Conservation (phyloP, 1,139 yeast genomes). For the Candida glucosophila region DNA sequence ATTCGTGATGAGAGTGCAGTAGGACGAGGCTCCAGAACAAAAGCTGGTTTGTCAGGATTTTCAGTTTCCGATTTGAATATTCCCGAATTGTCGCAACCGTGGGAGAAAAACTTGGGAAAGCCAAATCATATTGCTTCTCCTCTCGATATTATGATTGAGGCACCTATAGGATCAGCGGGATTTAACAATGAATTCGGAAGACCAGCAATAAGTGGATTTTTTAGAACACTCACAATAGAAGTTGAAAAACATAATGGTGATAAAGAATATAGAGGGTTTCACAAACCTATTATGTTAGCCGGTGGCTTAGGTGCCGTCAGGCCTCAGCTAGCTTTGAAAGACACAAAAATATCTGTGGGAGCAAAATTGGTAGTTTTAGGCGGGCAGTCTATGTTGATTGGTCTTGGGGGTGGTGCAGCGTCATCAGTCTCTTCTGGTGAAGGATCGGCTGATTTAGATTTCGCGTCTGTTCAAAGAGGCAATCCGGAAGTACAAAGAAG, state of each 20-base stretch:
- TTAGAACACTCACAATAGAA: conserved; percentile 85
- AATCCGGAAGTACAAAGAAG: conserved; percentile 99
- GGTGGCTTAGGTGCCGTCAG: conserved; percentile 98
- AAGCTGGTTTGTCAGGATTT: conserved; percentile 93
- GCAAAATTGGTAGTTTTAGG: conserved; percentile 90
- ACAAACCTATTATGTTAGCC: conserved; percentile 98
- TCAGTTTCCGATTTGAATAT: conserved; percentile 86
- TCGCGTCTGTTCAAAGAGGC: conserved; percentile 98
- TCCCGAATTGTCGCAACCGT: conserved; percentile 82
- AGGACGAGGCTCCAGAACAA: conserved; percentile 95
- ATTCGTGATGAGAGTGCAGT: conserved; percentile 99
- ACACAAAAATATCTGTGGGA: conserved; percentile 84
- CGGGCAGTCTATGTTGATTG: conserved; percentile 98
- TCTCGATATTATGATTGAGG: conserved; percentile 91
- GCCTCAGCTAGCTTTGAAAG: conserved; percentile 86
- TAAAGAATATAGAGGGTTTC: conserved; percentile 86
- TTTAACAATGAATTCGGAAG: conserved; percentile 98
- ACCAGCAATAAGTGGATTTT: conserved; percentile 95
- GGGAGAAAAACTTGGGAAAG: conserved; percentile 85
- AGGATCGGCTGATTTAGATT: conserved; percentile 92
- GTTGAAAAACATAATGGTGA: conserved; percentile 56
- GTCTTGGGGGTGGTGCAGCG: conserved; percentile 99
- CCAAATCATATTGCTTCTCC: conserved; percentile 92
- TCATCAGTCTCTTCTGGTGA: conserved; percentile 93
- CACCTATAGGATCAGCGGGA: conserved; percentile 97